phyloP scores from a whole-genome alignment of 2,329 filamentous ascomycete species.

The Colletotrichum trifolii region DNA sequence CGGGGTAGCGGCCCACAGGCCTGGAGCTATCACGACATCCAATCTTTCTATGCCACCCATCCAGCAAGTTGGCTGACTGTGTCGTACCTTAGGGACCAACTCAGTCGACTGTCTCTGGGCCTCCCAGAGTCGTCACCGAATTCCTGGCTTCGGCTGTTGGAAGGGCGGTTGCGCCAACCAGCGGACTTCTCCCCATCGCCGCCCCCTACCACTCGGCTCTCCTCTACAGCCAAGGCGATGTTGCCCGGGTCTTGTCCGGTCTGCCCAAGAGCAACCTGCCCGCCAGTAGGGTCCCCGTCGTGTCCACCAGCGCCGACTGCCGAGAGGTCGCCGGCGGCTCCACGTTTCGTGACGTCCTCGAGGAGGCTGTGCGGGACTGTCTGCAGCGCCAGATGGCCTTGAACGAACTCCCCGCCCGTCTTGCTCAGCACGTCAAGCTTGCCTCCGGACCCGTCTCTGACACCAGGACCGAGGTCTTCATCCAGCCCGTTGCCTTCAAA shows the following conservation, averaged over 20 bases:
- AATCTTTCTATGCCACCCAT: too few species aligned
- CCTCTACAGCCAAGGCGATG: constrained; percentile 57
- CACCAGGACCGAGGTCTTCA: not conserved
- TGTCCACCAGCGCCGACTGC: constrained; percentile 55
- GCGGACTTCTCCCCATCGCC: constrained; percentile 62
- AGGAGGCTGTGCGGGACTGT: constrained; percentile 55
- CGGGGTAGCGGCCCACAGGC: too few species aligned
- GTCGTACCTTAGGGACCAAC: not conserved
- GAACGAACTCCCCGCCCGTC: not conserved
- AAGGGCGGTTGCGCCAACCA: constrained; percentile 53
- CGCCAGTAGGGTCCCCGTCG: constrained; percentile 62
- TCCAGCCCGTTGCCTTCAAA: constrained; percentile 6
- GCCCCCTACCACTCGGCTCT: constrained; percentile 68
- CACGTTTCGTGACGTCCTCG: constrained; percentile 55
- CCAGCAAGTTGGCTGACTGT: not conserved
- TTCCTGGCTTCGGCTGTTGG: constrained; percentile 55
- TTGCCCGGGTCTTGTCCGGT: constrained; percentile 52
- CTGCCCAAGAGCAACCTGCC: constrained; percentile 56
- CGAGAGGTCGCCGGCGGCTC: constrained; percentile 51
- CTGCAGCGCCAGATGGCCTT: constrained; percentile 1
- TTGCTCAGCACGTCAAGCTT: constrained; percentile 4
- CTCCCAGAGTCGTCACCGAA: constrained; percentile 66
- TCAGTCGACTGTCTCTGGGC: constrained; percentile 50
- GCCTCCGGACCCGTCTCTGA: not conserved
- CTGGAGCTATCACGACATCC: too few species aligned